Evolutionary conservation across 352 stramenopile genomes (phyloP).

Genomic region (Phytophthora cajani): DNA sequence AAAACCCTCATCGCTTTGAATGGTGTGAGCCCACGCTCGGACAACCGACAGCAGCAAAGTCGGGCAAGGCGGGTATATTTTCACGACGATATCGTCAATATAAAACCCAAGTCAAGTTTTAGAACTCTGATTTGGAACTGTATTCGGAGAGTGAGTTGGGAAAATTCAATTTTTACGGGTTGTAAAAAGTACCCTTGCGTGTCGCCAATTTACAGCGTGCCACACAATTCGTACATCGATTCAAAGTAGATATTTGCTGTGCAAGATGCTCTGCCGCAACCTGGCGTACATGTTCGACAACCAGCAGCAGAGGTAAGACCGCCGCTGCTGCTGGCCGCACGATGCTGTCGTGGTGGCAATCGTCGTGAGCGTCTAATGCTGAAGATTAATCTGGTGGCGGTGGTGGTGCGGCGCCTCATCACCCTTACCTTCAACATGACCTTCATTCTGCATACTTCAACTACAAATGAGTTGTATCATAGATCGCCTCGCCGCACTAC

Average conservation of each 20-base stretch:
- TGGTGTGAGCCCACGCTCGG: background rate
- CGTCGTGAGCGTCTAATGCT: background rate
- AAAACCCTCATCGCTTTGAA: background rate
- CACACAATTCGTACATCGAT: background rate
- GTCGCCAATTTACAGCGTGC: background rate
- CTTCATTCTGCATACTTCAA: slow-evolving; percentile 10
- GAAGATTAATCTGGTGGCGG: slow-evolving; percentile 3
- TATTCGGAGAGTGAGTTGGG: background rate
- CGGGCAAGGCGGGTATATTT: background rate
- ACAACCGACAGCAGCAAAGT: too few species aligned
- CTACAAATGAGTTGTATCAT: background rate
- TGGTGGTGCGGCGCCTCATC: slow-evolving; percentile 1
- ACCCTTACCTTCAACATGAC: slow-evolving; percentile 12
- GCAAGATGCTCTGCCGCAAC: background rate
- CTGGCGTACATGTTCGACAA: background rate
- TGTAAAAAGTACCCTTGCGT: slow-evolving; percentile 6
- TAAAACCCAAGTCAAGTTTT: background rate
- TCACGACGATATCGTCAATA: background rate
- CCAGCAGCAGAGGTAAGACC: background rate
- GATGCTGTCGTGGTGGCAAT: slow-evolving; percentile 2
- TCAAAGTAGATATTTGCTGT: background rate
- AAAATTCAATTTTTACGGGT: slow-evolving; percentile 1
- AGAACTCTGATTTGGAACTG: background rate
- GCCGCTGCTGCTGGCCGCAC: background rate
- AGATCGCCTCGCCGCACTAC: slow-evolving; percentile 1